Base-by-base conservation (phyloP, 208 protist genomes). In the Naegleria lovaniensis region DNA sequence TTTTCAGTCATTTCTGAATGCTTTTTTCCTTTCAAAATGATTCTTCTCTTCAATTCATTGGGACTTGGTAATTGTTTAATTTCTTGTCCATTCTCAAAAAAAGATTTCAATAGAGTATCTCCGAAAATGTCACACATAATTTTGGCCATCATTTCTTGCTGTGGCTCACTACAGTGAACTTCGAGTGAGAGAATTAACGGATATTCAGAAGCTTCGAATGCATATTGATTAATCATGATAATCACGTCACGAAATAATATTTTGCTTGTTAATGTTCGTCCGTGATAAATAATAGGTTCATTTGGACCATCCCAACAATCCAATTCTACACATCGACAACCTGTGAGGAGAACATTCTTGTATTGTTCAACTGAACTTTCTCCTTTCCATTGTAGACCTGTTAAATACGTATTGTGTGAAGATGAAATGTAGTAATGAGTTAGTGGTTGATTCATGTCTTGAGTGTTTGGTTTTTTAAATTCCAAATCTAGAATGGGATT, bases 351-450 rank as follows among this genome's bases (percentile, higher is more conserved):
- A 0, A 91, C 91, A 15, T 76, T 89, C 5, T 33, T 58, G 89
- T 94, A 94, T 87, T 92, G 92, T 7, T 94, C 91, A n/a, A 87
- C 83, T 48, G 39, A 90, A n/a, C n/a, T 83, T 29, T 39, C 39
- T 43, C 76, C 83, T 19, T 91, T 91, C 19, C 99, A 92, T 94
- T 99, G 98, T 93, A 98, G 94, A 16, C 96, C 97, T 6, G 94
- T 95, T 38, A 99, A 93, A 92, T 98, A 99, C 0, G 98, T 99
- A 93, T 99, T 99, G 93, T 99, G 97, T 15, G 96, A 98, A 29
- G 96, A 96, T 90, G 94, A 94, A 91, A 98, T 97, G 91, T 94
- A 98, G 94, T 98, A 98, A 76, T 95, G 87, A 29, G 91, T 92
- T 58, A 98, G 91, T 41, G 95, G 94, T 59, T 94, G 93, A 59